Percentiles rank a stretch among this genome's conserved stretches.
Evolutionary conservation across 2,329 filamentous ascomycete genomes (phyloP).

Genomic region (Neonectria punicea): DNA sequence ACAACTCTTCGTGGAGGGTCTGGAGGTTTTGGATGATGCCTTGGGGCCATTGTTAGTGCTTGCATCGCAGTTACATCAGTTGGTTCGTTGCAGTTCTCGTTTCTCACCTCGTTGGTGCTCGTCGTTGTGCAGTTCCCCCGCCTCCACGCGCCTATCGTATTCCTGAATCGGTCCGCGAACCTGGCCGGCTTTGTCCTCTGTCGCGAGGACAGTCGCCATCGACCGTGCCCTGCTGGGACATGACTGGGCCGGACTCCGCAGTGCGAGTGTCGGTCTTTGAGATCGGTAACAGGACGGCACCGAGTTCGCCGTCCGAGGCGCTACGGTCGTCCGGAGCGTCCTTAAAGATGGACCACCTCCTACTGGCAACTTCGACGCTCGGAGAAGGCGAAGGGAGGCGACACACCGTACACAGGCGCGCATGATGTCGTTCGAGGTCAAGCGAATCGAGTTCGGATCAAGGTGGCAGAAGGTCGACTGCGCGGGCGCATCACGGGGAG

Average conservation of each 20-base stretch:
- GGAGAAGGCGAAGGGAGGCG: conserved; percentile 30
- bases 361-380: conserved; percentile 24
- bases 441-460: conserved; percentile 8
- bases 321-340: conserved; percentile 37
- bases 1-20: conserved; percentile 85
- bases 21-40: conserved; percentile 91
- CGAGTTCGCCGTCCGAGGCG: conserved; percentile 20
- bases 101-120: conserved; percentile 84
- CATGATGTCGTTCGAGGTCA: conserved; percentile 31
- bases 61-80: neutral
- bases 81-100: conserved; percentile 37
- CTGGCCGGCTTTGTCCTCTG: conserved; percentile 38
- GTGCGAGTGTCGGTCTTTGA: conserved; percentile 9
- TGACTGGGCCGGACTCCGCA: conserved; percentile 20
- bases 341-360: conserved; percentile 33
- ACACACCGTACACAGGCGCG: conserved; percentile 32
- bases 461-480: conserved; percentile 8
- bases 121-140: conserved; percentile 83
- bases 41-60: conserved; percentile 48
- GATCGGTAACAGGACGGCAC: conserved; percentile 15
- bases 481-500: conserved; percentile 20
- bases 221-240: conserved; percentile 31
- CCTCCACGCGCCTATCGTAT: conserved; percentile 83
- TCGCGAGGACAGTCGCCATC: conserved; percentile 45
- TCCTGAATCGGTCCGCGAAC: conserved; percentile 81